Conservation (phyloP, 2,329 filamentous ascomycete genomes). For the Ascomycota sp. region DNA sequence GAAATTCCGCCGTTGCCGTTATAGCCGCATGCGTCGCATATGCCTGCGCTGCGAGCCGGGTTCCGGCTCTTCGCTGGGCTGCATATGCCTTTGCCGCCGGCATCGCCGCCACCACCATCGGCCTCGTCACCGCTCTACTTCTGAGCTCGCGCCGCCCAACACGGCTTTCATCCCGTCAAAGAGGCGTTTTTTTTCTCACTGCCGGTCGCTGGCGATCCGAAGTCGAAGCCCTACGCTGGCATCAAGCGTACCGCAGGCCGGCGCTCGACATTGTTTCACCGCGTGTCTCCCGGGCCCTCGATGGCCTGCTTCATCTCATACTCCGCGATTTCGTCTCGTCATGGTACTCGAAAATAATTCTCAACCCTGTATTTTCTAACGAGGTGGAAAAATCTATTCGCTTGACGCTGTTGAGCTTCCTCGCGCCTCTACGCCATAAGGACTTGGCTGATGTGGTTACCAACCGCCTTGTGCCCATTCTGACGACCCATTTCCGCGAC, state of each 20-base stretch:
- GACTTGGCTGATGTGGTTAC: slow-evolving; percentile 74
- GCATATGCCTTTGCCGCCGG: slow-evolving; percentile 69
- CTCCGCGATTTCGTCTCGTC: slow-evolving; percentile 67
- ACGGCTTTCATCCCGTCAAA: slow-evolving; percentile 15
- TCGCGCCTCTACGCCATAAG: slow-evolving; percentile 49
- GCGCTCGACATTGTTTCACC: slow-evolving; percentile 59
- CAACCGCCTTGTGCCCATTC: slow-evolving; percentile 63
- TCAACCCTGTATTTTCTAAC: slow-evolving; percentile 58
- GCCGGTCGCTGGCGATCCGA: slow-evolving; percentile 49
- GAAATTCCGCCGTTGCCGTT: slow-evolving; percentile 48
- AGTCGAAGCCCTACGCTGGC: slow-evolving; percentile 40
- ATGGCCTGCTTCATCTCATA: slow-evolving; percentile 57
- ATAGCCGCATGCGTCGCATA: slow-evolving; percentile 64
- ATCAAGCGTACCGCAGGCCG: slow-evolving; percentile 44
- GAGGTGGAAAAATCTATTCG: slow-evolving; percentile 71
- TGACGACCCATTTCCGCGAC: slow-evolving; percentile 75
- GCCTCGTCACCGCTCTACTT: slow-evolving; percentile 36
- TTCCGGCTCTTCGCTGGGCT: slow-evolving; percentile 64
- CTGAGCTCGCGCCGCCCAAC: slow-evolving; percentile 27
- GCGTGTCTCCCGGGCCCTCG: slow-evolving; percentile 59
- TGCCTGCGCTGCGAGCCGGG: slow-evolving; percentile 68
- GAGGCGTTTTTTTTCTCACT: slow-evolving; percentile 37
- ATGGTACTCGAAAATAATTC: slow-evolving; percentile 80
- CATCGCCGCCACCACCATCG: slow-evolving; percentile 31
- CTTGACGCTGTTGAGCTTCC: slow-evolving; percentile 47